Evolutionary conservation across 192 early-diverging fungal species (phyloP).

Genomic region (Glomus cerebriforme): DNA sequence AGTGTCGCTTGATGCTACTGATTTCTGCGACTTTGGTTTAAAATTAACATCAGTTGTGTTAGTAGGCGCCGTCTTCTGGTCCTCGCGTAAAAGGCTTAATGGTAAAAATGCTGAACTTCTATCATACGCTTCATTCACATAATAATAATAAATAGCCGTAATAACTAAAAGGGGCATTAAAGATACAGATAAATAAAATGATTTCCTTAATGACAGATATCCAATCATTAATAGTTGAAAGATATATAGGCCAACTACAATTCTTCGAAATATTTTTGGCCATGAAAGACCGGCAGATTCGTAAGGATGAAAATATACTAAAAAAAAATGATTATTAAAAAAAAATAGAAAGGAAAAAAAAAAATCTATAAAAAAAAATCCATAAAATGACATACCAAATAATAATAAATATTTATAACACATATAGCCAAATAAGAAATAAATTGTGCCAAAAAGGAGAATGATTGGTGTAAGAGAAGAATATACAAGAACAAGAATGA

Average conservation of each 20-base stretch:
- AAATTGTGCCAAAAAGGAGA: constrained; percentile 67
- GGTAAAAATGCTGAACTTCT: constrained; percentile 49
- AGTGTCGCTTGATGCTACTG: background rate
- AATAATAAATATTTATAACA: constrained; percentile 77
- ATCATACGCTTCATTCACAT: constrained; percentile 47
- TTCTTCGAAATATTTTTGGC: constrained; percentile 71
- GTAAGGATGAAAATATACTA: constrained; percentile 75
- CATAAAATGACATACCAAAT: constrained; percentile 48
- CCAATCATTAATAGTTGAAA: constrained; percentile 68
- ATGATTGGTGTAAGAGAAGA: constrained; percentile 77
- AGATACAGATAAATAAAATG: constrained; percentile 45
- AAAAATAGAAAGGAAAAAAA: background rate
- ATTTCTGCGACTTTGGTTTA: background rate
- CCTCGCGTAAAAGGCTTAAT: constrained; percentile 43
- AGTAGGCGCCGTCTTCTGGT: background rate
- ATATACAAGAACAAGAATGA: constrained; percentile 75
- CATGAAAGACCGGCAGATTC: constrained; percentile 70
- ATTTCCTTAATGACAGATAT: constrained; percentile 59
- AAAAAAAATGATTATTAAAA: constrained; percentile 3
- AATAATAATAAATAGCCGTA: constrained; percentile 49
- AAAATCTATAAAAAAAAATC: background rate
- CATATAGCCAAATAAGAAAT: constrained; percentile 65
- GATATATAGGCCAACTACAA: constrained; percentile 65
- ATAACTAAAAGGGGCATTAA: constrained; percentile 49
- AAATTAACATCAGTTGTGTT: no score